phyloP scores from a whole-genome alignment of 495 filamentous ascomycete genomes.

The Emericellopsis terricola region DNA sequence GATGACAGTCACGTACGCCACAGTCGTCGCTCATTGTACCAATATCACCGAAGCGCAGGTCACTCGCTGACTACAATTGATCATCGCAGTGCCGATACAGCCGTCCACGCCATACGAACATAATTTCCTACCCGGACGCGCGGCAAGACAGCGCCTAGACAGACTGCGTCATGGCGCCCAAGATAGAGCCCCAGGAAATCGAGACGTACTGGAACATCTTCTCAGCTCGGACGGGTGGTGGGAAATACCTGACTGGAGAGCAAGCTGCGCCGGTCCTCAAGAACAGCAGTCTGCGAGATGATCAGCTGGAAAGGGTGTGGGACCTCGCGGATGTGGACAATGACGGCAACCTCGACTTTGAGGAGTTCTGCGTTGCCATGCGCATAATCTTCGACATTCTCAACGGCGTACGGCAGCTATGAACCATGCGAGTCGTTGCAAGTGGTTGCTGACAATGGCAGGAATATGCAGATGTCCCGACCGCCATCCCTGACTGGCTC shows the following conservation, averaged over 20 bases:
- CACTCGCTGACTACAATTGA: no score
- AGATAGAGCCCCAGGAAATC: slow-evolving; percentile 88
- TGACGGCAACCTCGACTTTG: slow-evolving; percentile 93
- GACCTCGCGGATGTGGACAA: slow-evolving; percentile 93
- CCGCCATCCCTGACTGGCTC: slow-evolving; percentile 78
- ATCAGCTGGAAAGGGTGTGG: slow-evolving; percentile 93
- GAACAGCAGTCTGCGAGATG: slow-evolving; percentile 83
- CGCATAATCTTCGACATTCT: slow-evolving; percentile 89
- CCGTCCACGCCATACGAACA: no score
- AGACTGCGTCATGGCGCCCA: slow-evolving; percentile 45
- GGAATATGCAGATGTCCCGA: slow-evolving; percentile 78
- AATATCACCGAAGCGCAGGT: no score
- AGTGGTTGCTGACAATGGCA: slow-evolving; percentile 15
- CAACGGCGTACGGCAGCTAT: slow-evolving; percentile 48
- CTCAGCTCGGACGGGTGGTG: slow-evolving; percentile 63
- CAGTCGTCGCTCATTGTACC: no score
- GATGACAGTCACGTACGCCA: no score
- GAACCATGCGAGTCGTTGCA: background rate
- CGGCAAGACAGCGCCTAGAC: no score
- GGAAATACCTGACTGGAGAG: slow-evolving; percentile 67
- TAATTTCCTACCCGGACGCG: no score
- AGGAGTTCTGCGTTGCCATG: slow-evolving; percentile 99
- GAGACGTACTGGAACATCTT: slow-evolving; percentile 99
- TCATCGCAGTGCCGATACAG: no score
- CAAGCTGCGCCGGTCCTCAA: slow-evolving; percentile 90